A percentile compares a stretch with the other conserved stretches of the same genome.
Evolutionary conservation across 768 basidiomycete genomes (phyloP).

Genomic region (Mycena galericulata): DNA sequence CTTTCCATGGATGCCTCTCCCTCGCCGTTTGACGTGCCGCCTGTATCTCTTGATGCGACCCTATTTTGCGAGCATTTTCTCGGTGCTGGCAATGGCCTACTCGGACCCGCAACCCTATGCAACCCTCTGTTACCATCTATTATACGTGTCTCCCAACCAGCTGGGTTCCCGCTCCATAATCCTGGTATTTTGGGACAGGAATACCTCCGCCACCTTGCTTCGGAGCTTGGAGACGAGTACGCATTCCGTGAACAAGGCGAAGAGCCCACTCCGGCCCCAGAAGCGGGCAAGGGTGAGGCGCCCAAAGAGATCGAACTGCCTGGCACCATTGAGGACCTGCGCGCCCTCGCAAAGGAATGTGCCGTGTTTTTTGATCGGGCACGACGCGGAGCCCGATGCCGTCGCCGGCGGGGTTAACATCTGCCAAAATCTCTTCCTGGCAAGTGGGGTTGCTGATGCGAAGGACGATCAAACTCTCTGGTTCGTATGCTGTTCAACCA

Average conservation of each 20-base stretch:
- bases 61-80: conserved; percentile 95
- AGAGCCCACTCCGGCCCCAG: conserved; percentile 40
- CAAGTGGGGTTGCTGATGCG: conserved; percentile 69
- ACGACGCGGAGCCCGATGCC: conserved; percentile 98
- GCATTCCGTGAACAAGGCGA: conserved; percentile 71
- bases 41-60: not conserved
- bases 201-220: conserved; percentile 96
- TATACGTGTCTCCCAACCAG: conserved; percentile 76
- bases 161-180: conserved; percentile 77
- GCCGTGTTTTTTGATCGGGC: conserved; percentile 89
- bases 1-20: too few species aligned
- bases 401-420: conserved; percentile 77
- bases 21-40: too few species aligned
- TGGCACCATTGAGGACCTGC: conserved; percentile 81
- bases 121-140: conserved; percentile 92
- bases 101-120: conserved; percentile 97
- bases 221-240: conserved; percentile 96
- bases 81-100: conserved; percentile 99
- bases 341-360: conserved; percentile 82
- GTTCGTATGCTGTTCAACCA: too few species aligned
- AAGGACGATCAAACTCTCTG: conserved; percentile 78
- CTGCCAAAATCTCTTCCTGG: conserved; percentile 78
- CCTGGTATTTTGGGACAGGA: conserved; percentile 99
- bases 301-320: conserved; percentile 51
- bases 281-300: conserved; percentile 45